These are phyloP conservation scores for Colletotrichum coccodes DNA, from an alignment of 2,329 filamentous ascomycete species.

Conservation along the genomic window DNA sequence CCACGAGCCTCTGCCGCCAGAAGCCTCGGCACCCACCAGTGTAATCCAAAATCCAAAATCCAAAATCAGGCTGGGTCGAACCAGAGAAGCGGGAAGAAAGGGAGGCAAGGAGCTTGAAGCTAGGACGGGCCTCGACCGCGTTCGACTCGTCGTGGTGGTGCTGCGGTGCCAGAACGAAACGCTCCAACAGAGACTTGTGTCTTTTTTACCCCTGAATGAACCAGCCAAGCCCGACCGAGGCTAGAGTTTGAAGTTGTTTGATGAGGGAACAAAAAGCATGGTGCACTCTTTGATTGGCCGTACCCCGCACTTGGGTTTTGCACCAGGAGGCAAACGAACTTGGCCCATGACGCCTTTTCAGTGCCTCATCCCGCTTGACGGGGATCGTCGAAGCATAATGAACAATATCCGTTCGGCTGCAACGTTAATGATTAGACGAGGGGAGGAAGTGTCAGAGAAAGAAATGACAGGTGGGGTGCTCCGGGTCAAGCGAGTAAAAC, in stretches of 20 bases:
- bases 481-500: not conserved
- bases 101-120: not conserved
- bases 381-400: slow-evolving; percentile 3
- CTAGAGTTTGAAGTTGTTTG: slow-evolving; percentile 5
- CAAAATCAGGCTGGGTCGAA: not conserved
- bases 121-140: not conserved
- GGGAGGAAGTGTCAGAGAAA: not conserved
- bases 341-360: not conserved
- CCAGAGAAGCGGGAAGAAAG: not conserved
- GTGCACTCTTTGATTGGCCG: not conserved
- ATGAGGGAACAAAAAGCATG: not conserved
- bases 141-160: not conserved
- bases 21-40: not conserved
- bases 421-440: not conserved
- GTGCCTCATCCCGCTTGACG: not conserved
- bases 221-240: not conserved
- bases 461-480: slow-evolving; percentile 2
- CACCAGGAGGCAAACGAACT: not conserved
- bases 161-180: not conserved
- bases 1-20: not conserved
- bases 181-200: not conserved
- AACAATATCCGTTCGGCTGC: not conserved
- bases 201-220: not conserved
- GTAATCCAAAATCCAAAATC: not conserved
- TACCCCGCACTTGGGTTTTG: not conserved